Evolutionary conservation across 75 land plant species (phyloP), one percentile per base, ranked within the genome.

Genomic region (Adiantum capillusveneris): DNA sequence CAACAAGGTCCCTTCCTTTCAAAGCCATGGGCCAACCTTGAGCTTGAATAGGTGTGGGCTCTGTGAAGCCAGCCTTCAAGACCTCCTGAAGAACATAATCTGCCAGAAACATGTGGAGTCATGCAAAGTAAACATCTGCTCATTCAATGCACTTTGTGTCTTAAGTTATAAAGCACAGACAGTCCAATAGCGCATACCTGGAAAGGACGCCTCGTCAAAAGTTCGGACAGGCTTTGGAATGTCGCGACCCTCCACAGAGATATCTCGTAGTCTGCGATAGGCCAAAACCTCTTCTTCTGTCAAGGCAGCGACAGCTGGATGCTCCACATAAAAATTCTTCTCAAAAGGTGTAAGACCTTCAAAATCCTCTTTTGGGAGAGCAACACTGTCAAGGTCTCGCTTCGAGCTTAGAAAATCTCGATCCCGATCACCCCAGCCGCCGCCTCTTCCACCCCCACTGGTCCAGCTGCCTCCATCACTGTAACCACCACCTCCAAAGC

Each of bases 1-100:
- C 98, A 72, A 93, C 76, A 22, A 93, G 75, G 70, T 93, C 98
- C 46, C 98, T 79, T 0, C 98, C 98, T 61, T 86, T 93, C 58
- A 93, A 68, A 41, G 98, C 98, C 98, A 93, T 93, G 36, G 98
- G 98, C 98, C 98, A 93, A 29, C 98, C 98, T 72, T 93, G 98
- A 25, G 98, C 70, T 75, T 93, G 98, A 62, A 93, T 93, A 25
- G 98, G 82, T n/a, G 98, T 93, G 18, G 98, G 98, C 54, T 89
- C 98, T 9, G 71, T 71, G 67, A 93, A 93, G 21, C 98, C 98
- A 53, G 98, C 98, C 69, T 79, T 93, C 2, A 71, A 24, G 25
- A 93, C 65, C 67, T 88, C 98, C 74, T 93, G 80, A 65, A 93
- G 61, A 0, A 93, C 98, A 85, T 93, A 93, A 27, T 89, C 98